Evolutionary conservation across 352 stramenopile genomes (phyloP).

Genomic region (Globisporangium rhizosaccharum): DNA sequence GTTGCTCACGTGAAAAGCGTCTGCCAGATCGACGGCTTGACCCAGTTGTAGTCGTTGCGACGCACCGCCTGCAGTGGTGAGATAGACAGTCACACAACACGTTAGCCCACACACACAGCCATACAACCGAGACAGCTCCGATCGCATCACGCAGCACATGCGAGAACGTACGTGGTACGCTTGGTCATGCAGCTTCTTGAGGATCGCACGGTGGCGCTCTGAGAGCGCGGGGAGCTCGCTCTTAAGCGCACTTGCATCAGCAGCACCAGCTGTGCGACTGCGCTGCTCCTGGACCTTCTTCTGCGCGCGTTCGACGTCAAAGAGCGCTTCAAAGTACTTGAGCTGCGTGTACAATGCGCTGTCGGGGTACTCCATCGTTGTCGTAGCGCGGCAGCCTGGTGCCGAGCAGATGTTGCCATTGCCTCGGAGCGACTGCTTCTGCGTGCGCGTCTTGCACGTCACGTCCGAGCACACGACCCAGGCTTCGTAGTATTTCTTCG

Average conservation of each 20-base stretch:
- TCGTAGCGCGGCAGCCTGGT: constrained; percentile 88
- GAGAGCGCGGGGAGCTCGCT: constrained; percentile 44
- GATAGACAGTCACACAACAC: constrained; percentile 6
- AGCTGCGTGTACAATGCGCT: constrained; percentile 93
- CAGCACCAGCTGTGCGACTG: constrained; percentile 17
- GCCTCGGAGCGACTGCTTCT: constrained; percentile 92
- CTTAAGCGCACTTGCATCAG: constrained; percentile 14
- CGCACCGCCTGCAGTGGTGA: constrained; percentile 51
- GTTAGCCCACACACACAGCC: constrained; percentile 1
- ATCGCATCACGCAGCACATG: background rate
- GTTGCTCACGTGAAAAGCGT: constrained; percentile 64
- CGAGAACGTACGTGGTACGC: constrained; percentile 48
- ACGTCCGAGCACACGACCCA: constrained; percentile 94
- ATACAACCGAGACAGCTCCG: background rate
- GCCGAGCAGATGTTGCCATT: constrained; percentile 92
- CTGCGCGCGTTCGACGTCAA: constrained; percentile 90
- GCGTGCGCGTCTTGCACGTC: constrained; percentile 91
- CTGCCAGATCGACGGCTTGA: constrained; percentile 89
- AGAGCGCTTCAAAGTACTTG: constrained; percentile 96
- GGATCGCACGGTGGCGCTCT: constrained; percentile 61
- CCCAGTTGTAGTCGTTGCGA: constrained; percentile 92
- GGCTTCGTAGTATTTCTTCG: constrained; percentile 87
- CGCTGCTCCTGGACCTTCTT: constrained; percentile 78
- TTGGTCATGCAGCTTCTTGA: constrained; percentile 76
- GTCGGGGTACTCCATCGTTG: constrained; percentile 88